phyloP scores from a whole-genome alignment of 352 stramenopile genomes.

The Pythium coloratum region DNA sequence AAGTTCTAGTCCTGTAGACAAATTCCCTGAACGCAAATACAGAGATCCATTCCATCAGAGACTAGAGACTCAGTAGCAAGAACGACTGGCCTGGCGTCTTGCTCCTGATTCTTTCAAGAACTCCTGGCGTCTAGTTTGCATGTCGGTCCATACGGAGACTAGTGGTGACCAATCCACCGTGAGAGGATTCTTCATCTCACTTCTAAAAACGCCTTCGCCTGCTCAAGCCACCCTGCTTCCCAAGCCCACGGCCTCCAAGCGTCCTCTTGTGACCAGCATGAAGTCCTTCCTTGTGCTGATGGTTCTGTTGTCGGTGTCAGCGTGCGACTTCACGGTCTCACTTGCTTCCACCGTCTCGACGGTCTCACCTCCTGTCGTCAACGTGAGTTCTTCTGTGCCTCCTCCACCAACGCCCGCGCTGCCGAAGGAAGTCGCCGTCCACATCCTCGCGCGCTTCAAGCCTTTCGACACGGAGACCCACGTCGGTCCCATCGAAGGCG shows the following conservation, averaged over 20 bases:
- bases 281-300: neutral
- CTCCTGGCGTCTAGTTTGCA: no score
- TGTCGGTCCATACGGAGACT: no score
- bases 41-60: neutral
- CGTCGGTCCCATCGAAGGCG: neutral
- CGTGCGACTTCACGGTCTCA: neutral
- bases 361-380: neutral
- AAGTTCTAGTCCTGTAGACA: neutral
- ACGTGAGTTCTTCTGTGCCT: neutral
- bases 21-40: neutral
- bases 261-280: neutral
- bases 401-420: neutral
- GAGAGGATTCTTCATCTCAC: neutral
- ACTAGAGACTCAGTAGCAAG: neutral
- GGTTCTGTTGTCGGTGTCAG: neutral
- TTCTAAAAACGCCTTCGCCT: neutral
- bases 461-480: slow-evolving; percentile 4
- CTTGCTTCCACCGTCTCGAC: neutral
- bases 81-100: neutral
- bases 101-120: no score
- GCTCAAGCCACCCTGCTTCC: neutral
- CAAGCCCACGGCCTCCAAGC: neutral
- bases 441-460: slow-evolving; percentile 18
- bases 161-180: no score
- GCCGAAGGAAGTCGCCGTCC: slow-evolving; percentile 3